Percentiles rank a stretch among this genome's conserved stretches.
Evolutionary conservation across 306 rosid genomes (phyloP).

Genomic region (Leucaena leucocephala): DNA sequence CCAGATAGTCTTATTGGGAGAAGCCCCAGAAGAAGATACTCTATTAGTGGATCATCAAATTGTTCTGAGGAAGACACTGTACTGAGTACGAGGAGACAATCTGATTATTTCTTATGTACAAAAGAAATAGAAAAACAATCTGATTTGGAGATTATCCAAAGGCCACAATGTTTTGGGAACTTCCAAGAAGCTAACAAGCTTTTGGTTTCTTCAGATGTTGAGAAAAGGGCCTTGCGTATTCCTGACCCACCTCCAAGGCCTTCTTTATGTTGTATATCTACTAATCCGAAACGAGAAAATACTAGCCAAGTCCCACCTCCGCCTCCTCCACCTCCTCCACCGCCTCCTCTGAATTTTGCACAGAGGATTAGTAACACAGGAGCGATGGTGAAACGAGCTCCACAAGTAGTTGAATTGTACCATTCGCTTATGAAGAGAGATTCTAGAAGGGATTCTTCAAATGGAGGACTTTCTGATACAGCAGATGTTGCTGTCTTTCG

Average conservation of each 20-base stretch:
- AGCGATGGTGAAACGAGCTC: constrained; percentile 77
- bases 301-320: constrained; percentile 60
- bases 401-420: constrained; percentile 94
- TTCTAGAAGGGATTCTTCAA: constrained; percentile 83
- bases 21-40: constrained; percentile 88
- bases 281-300: constrained; percentile 54
- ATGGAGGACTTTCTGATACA: constrained; percentile 71
- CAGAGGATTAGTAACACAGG: constrained; percentile 53
- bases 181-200: constrained; percentile 63
- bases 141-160: constrained; percentile 56
- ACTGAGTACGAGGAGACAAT: constrained; percentile 75
- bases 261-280: constrained; percentile 67
- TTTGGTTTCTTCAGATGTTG: constrained; percentile 66
- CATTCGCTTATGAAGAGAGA: constrained; percentile 99
- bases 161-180: constrained; percentile 51
- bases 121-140: constrained; percentile 68
- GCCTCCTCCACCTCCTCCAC: constrained; percentile 82
- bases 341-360: constrained; percentile 77
- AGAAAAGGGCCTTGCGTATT: constrained; percentile 83
- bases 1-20: constrained; percentile 48
- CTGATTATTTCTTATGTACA: constrained; percentile 68
- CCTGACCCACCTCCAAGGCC: constrained; percentile 98
- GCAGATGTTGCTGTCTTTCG: constrained; percentile 87
- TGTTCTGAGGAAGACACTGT: constrained; percentile 64
- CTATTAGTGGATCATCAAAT: constrained; percentile 85